A percentile compares a stretch with the other conserved stretches of the same genome.
phyloP scores from a whole-genome alignment of 306 rosid species.

The Arachis hypogaea region DNA sequence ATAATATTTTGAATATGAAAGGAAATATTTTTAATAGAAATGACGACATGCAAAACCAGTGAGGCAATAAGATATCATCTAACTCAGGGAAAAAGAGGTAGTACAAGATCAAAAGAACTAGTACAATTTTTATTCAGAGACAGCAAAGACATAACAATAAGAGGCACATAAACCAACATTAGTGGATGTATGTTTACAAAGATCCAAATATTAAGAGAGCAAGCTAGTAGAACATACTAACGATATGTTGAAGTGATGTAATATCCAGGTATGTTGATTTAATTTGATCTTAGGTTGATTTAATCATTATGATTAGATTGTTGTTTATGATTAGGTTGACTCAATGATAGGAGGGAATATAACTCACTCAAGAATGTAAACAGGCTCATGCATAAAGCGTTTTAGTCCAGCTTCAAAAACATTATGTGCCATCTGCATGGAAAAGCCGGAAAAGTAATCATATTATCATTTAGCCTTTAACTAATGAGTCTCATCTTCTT shows the following conservation, averaged over 20 bases:
- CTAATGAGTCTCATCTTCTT: neutral
- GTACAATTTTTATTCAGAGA: neutral
- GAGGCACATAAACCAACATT: conserved; percentile 19
- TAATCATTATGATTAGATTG: too few species aligned
- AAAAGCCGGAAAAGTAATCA: conserved; percentile 35
- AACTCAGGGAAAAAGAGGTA: neutral
- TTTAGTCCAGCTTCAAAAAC: conserved; percentile 94
- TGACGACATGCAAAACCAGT: conserved; percentile 7
- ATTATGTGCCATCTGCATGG: conserved; percentile 92
- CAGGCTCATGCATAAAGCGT: conserved; percentile 87
- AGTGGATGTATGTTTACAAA: conserved; percentile 9
- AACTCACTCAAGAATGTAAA: conserved; percentile 96
- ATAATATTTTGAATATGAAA: neutral
- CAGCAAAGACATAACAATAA: conserved; percentile 4
- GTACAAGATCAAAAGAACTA: neutral
- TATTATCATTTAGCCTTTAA: conserved; percentile 3
- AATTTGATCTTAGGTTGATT: too few species aligned
- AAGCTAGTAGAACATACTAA: neutral
- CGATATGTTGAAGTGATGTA: neutral
- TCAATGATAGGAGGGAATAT: conserved; percentile 34
- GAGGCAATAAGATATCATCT: conserved; percentile 18
- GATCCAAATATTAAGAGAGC: neutral
- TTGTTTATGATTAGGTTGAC: too few species aligned
- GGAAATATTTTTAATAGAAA: conserved; percentile 12
- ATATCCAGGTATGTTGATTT: too few species aligned